These are phyloP conservation scores for Davidsoniella virescens DNA, from an alignment of 2,329 filamentous ascomycete species.

Conservation along the genomic window DNA sequence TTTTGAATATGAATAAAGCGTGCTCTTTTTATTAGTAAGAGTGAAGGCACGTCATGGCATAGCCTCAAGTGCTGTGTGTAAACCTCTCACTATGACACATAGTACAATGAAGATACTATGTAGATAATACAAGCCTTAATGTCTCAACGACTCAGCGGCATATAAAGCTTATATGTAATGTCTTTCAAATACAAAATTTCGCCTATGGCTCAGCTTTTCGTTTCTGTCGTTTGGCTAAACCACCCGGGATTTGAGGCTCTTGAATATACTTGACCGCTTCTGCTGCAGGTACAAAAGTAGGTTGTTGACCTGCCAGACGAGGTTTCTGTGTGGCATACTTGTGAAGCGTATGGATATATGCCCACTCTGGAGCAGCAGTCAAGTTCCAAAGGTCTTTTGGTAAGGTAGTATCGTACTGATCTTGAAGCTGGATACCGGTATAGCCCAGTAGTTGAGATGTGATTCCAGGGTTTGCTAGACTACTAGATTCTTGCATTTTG, in stretches of 20 bases:
- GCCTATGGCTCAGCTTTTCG: constrained; percentile 18
- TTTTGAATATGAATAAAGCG: too few relatives aligned
- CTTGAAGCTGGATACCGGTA: constrained; percentile 31
- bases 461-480: constrained; percentile 55
- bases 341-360: constrained; percentile 28
- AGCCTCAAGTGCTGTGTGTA: too few relatives aligned
- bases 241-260: constrained; percentile 13
- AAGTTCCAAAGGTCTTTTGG: constrained; percentile 42
- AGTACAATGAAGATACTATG: too few relatives aligned
- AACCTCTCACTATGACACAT: too few relatives aligned
- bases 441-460: constrained; percentile 59
- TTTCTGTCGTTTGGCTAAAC: constrained; percentile 19
- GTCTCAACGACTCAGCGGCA: too few relatives aligned
- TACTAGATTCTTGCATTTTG: constrained; percentile 48
- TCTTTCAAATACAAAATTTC: too few relatives aligned
- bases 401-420: constrained; percentile 51
- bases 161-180: too few relatives aligned
- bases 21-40: too few relatives aligned
- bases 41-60: too few relatives aligned
- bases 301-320: constrained; percentile 29
- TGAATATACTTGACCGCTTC: background rate
- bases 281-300: constrained; percentile 28
- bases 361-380: constrained; percentile 35
- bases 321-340: constrained; percentile 30
- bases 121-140: too few relatives aligned